A percentile compares a stretch with the other conserved stretches of the same genome.
Evolutionary conservation across 1,284 basidiomycete species (phyloP).

Genomic region (Malassezia pachydermatis): DNA sequence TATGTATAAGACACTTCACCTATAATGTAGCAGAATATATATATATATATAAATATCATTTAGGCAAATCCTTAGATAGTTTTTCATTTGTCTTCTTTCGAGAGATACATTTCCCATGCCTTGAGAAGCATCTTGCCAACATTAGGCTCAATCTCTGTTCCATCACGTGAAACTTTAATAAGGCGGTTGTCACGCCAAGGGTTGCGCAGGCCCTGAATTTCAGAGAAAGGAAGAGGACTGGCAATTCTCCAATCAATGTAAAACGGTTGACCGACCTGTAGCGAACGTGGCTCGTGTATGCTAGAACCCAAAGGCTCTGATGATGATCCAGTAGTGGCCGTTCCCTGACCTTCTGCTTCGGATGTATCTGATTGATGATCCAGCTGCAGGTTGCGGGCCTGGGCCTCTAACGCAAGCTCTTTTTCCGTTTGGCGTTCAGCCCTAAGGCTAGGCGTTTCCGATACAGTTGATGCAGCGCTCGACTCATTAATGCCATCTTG

Average conservation of each 20-base stretch:
- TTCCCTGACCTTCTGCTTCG: not conserved
- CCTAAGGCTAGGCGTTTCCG: not conserved
- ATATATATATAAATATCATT: not conserved
- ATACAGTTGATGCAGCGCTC: not conserved
- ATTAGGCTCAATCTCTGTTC: conserved; percentile 77
- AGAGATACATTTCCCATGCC: conserved; percentile 58
- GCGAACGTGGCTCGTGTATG: conserved; percentile 4
- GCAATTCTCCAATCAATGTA: conserved; percentile 73
- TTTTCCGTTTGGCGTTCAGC: conserved; percentile 1
- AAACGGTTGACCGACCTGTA: conserved; percentile 62
- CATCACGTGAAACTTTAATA: conserved; percentile 75
- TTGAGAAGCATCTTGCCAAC: conserved; percentile 64
- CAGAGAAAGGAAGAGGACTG: conserved; percentile 63
- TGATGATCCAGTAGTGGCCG: not conserved
- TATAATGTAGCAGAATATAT: not conserved
- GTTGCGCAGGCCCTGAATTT: conserved; percentile 70
- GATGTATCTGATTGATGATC: conserved; percentile 18
- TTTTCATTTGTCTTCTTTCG: not conserved
- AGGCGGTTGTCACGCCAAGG: conserved; percentile 86
- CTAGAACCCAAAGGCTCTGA: conserved; percentile 11
- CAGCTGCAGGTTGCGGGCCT: conserved; percentile 40
- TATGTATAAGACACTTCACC: not conserved
- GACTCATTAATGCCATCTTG: not conserved
- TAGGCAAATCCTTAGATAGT: too few species aligned
- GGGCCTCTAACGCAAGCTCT: conserved; percentile 50